phyloP scores from a whole-genome alignment of 208 protist species.

The Acanthamoeba culbertsoni region DNA sequence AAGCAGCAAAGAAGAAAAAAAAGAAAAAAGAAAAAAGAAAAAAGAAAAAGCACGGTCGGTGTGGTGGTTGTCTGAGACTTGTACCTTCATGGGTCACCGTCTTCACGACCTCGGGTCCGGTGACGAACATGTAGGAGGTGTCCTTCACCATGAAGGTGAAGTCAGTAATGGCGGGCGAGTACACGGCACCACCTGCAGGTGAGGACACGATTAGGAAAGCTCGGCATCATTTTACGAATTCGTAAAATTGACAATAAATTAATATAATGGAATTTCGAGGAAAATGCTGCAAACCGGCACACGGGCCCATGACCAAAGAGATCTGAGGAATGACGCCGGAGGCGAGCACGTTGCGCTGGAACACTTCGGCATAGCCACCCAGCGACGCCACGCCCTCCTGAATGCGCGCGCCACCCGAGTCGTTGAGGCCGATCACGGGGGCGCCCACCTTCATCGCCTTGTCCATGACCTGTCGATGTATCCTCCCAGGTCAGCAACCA shows the following conservation, averaged over 20 bases:
- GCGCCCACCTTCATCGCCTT: conserved; percentile 92
- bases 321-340: conserved; percentile 96
- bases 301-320: conserved; percentile 95
- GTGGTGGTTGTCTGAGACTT: conserved; percentile 70
- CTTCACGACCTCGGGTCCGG: conserved; percentile 96
- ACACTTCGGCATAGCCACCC: conserved; percentile 94
- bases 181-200: conserved; percentile 82
- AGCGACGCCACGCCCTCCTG: conserved; percentile 93
- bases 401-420: conserved; percentile 95
- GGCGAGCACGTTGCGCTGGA: conserved; percentile 91
- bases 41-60: neutral
- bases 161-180: conserved; percentile 95
- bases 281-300: conserved; percentile 81
- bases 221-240: neutral
- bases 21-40: neutral
- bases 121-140: conserved; percentile 97
- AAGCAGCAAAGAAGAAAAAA: neutral
- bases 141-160: conserved; percentile 96
- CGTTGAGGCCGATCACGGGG: conserved; percentile 95
- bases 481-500: neutral
- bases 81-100: conserved; percentile 90
- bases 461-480: conserved; percentile 95
- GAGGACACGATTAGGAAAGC: neutral
- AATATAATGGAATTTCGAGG: neutral
- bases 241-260: neutral